Percentiles rank a stretch among this genome's conserved stretches.
Conservation (phyloP, 2,329 filamentous ascomycete genomes). For the Monosporascus sp. region DNA sequence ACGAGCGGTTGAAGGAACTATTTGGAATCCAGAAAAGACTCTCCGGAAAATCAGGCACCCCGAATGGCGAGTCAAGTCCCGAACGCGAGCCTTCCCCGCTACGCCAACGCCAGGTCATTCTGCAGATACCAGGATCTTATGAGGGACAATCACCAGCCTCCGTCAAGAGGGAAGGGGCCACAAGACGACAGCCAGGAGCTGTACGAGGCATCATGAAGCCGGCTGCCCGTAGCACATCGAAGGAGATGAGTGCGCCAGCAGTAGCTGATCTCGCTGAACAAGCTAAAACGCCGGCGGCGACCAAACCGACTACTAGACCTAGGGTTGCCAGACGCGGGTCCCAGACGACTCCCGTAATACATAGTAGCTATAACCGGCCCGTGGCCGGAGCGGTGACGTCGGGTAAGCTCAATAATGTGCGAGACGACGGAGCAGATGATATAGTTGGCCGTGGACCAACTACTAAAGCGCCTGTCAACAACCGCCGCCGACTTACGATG, state of each 20-base stretch:
- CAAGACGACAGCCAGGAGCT: slow-evolving; percentile 17
- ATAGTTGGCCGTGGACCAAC: neutral
- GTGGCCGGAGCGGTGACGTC: slow-evolving; percentile 14
- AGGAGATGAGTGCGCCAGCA: slow-evolving; percentile 4
- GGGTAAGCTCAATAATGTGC: neutral
- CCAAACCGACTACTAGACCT: slow-evolving; percentile 2
- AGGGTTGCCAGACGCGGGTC: slow-evolving; percentile 9
- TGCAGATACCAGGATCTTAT: slow-evolving; percentile 16
- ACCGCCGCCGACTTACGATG: neutral
- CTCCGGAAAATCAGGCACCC: slow-evolving; percentile 1
- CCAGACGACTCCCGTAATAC: slow-evolving; percentile 9
- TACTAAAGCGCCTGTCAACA: neutral
- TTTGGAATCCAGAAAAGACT: slow-evolving; percentile 16
- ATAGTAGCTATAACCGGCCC: slow-evolving; percentile 24
- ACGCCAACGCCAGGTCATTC: slow-evolving; percentile 16
- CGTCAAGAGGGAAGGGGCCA: slow-evolving; percentile 22
- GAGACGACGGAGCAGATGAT: too few relatives aligned
- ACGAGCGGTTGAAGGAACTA: slow-evolving; percentile 12
- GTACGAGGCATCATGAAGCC: slow-evolving; percentile 24
- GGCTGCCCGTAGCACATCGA: slow-evolving; percentile 7
- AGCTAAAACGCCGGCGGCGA: slow-evolving; percentile 1
- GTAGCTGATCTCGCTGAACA: slow-evolving; percentile 5
- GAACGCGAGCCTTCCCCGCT: neutral
- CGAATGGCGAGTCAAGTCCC: neutral
- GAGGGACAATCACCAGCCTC: slow-evolving; percentile 19